Percentiles rank a stretch among this genome's conserved stretches.
These are phyloP conservation scores for Trichomonascus vanleenenianus DNA, from an alignment of 805 yeast species.

Conservation along the genomic window DNA sequence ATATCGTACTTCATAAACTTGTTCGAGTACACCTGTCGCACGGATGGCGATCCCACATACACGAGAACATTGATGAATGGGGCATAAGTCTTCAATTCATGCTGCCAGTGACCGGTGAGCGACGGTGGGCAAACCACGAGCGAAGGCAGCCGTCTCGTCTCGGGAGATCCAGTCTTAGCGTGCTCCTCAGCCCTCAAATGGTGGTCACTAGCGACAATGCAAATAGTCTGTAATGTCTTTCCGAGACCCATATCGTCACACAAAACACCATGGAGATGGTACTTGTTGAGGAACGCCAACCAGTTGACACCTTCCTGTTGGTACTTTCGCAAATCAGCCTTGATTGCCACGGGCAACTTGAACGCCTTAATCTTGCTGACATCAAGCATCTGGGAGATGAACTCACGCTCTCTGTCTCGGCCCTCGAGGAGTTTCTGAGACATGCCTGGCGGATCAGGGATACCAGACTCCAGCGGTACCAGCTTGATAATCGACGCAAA, in stretches of 20 bases:
- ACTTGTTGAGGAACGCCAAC: conserved; percentile 91
- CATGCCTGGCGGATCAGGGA: conserved; percentile 89
- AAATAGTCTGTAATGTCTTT: conserved; percentile 92
- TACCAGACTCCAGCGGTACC: conserved; percentile 96
- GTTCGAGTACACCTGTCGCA: conserved; percentile 49
- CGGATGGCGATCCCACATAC: conserved; percentile 88
- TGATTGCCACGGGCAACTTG: conserved; percentile 80
- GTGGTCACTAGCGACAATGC: conserved; percentile 95
- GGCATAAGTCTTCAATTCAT: conserved; percentile 82
- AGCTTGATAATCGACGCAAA: conserved; percentile 93
- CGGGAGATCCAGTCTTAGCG: conserved; percentile 49
- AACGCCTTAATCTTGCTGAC: conserved; percentile 84
- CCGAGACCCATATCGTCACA: conserved; percentile 99
- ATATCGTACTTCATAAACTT: conserved; percentile 60
- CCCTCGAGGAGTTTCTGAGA: conserved; percentile 77
- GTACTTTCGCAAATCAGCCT: conserved; percentile 86
- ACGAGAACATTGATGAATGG: conserved; percentile 77
- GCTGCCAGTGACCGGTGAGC: conserved; percentile 98
- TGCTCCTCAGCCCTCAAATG: conserved; percentile 71
- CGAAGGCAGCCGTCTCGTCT: conserved; percentile 71
- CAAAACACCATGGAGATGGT: conserved; percentile 91
- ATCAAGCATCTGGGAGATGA: conserved; percentile 96
- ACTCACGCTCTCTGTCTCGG: conserved; percentile 89
- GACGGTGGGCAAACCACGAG: conserved; percentile 94
- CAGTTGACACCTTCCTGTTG: conserved; percentile 99